These are phyloP conservation scores for Lentinula raphanica DNA, from an alignment of 768 basidiomycete species.

Conservation along the genomic window DNA sequence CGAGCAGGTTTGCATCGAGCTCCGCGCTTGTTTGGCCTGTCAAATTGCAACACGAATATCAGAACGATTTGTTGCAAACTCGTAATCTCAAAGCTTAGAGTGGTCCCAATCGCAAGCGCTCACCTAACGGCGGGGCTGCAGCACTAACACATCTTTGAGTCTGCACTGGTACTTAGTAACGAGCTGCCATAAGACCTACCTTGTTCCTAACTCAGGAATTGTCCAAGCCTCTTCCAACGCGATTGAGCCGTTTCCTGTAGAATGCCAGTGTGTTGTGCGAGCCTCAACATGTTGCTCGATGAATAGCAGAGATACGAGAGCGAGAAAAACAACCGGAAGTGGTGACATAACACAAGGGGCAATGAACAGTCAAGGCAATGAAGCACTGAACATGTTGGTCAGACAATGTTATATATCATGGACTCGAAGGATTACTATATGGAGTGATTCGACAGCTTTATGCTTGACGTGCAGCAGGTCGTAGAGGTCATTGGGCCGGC, in stretches of 20 bases:
- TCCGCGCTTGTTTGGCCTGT: not conserved
- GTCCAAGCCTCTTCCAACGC: conserved; percentile 6
- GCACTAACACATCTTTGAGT: not conserved
- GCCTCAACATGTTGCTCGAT: not conserved
- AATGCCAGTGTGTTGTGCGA: not conserved
- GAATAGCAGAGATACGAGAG: not conserved
- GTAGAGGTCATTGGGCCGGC: too few species aligned
- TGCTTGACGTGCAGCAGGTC: too few species aligned
- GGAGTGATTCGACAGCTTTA: too few species aligned
- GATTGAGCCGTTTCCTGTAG: conserved; percentile 1
- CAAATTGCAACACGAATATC: too few species aligned
- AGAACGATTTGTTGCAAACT: too few species aligned
- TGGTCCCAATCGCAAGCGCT: not conserved
- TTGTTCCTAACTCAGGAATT: not conserved
- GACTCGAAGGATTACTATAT: too few species aligned
- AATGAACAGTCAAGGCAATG: not conserved
- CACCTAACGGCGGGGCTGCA: not conserved
- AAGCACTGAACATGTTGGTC: not conserved
- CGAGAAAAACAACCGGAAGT: not conserved
- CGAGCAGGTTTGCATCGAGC: conserved; percentile 3
- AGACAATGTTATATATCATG: too few species aligned
- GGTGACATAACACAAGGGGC: not conserved
- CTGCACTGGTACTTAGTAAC: too few species aligned
- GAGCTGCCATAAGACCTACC: not conserved
- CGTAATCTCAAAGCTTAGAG: not conserved